Evolutionary conservation across 306 rosid species (phyloP).

Genomic region (Neltuma alba): DNA sequence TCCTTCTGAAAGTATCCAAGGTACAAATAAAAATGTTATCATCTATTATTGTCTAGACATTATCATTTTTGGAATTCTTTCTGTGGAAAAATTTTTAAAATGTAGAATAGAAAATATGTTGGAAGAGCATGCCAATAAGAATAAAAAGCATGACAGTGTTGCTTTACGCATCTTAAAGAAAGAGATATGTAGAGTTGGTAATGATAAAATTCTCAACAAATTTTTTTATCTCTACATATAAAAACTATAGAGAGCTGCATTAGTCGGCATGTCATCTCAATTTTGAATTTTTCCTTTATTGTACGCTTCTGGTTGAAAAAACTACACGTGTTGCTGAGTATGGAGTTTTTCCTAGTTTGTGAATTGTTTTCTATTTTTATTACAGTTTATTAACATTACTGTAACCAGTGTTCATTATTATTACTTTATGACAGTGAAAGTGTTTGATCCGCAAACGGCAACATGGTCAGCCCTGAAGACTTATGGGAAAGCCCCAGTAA

Average conservation of each 20-base stretch:
- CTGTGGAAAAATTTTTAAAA: conserved; percentile 6
- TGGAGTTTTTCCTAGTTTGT: not conserved
- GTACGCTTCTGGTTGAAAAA: not conserved
- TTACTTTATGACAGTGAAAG: conserved; percentile 58
- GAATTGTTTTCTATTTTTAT: conserved; percentile 5
- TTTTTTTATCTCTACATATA: not conserved
- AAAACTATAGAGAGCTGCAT: not conserved
- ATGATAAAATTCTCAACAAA: conserved; percentile 1
- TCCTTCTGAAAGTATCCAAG: conserved; percentile 80
- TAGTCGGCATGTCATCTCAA: not conserved
- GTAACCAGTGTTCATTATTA: not conserved
- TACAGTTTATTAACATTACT: conserved; percentile 2
- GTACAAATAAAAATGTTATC: conserved; percentile 39
- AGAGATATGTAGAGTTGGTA: conserved; percentile 1
- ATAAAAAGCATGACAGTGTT: conserved; percentile 10
- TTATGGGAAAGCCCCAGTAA: conserved; percentile 91
- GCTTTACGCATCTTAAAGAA: conserved; percentile 2
- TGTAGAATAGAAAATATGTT: conserved; percentile 14
- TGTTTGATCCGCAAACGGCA: conserved; percentile 62
- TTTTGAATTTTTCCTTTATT: not conserved
- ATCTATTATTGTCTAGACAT: not conserved
- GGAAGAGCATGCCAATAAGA: conserved; percentile 1
- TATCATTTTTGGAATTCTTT: conserved; percentile 24
- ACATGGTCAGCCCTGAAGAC: conserved; percentile 82
- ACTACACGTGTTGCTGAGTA: not conserved